Percentiles rank a stretch among this genome's conserved stretches.
Evolutionary conservation across 805 yeast genomes (phyloP).

Genomic region (Kodamaea neixiangensis): DNA sequence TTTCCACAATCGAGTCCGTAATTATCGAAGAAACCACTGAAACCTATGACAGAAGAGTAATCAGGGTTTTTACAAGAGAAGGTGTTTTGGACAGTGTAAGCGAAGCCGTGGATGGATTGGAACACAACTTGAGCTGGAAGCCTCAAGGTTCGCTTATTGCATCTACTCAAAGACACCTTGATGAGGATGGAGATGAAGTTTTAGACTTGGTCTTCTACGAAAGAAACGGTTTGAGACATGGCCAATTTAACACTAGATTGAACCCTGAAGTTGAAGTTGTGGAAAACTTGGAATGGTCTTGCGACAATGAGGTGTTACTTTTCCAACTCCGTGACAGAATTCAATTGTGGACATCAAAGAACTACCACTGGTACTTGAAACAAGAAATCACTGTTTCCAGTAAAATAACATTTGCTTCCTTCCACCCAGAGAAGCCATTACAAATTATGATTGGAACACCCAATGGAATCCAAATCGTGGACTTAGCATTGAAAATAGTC

Average conservation of each 20-base stretch:
- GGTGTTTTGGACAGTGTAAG: constrained; percentile 80
- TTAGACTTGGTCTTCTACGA: constrained; percentile 78
- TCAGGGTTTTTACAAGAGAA: constrained; percentile 79
- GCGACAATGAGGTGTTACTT: constrained; percentile 76
- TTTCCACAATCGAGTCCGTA: constrained; percentile 61
- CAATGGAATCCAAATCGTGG: constrained; percentile 57
- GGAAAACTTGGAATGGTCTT: constrained; percentile 70
- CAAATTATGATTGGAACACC: constrained; percentile 67
- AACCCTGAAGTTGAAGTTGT: constrained; percentile 50
- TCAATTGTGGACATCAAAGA: constrained; percentile 89
- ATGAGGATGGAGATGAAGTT: constrained; percentile 50
- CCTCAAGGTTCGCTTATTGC: constrained; percentile 90
- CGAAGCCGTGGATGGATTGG: constrained; percentile 86
- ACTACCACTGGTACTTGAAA: constrained; percentile 94
- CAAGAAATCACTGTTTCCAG: constrained; percentile 57
- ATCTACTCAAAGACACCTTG: constrained; percentile 66
- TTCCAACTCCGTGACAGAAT: constrained; percentile 60
- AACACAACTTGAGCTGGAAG: constrained; percentile 77
- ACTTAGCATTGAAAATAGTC: constrained; percentile 61
- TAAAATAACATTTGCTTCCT: constrained; percentile 51
- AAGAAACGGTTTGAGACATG: constrained; percentile 89
- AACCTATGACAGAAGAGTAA: constrained; percentile 60
- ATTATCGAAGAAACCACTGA: constrained; percentile 41
- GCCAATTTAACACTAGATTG: constrained; percentile 73
- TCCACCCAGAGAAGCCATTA: constrained; percentile 90